Evolutionary conservation across 73 alveolate genomes (phyloP).

Genomic region (Uronychia binucleata): DNA sequence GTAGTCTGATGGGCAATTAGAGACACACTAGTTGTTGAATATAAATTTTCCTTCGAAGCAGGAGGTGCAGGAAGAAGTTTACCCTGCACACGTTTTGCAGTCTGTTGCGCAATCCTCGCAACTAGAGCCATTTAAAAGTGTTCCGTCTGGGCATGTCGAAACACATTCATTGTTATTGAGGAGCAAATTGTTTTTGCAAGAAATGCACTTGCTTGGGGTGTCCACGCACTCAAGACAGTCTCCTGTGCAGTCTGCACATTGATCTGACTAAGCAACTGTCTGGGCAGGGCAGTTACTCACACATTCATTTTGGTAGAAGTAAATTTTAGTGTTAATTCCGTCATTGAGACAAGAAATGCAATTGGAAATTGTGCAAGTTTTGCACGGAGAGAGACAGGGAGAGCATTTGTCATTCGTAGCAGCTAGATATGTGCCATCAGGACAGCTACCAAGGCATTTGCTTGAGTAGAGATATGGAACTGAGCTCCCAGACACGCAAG

Average conservation of each 20-base stretch:
- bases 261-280: background rate
- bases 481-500: background rate
- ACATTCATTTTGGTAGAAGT: background rate
- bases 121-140: background rate
- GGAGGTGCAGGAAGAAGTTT: constrained; percentile 15
- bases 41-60: constrained; percentile 15
- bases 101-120: background rate
- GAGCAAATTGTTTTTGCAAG: background rate
- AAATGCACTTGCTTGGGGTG: background rate
- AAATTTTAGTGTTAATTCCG: background rate
- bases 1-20: constrained; percentile 15
- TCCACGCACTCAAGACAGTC: background rate
- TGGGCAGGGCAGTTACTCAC: background rate
- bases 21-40: constrained; percentile 6
- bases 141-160: background rate
- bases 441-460: background rate
- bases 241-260: background rate
- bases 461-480: background rate
- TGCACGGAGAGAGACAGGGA: background rate
- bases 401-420: background rate
- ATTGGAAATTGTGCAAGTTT: background rate
- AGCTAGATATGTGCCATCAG: background rate
- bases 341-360: background rate
- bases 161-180: background rate
- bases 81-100: constrained; percentile 5